Evolutionary conservation across 2,329 filamentous ascomycete species (phyloP).

Genomic region (Arthrobotrys sinensis): DNA sequence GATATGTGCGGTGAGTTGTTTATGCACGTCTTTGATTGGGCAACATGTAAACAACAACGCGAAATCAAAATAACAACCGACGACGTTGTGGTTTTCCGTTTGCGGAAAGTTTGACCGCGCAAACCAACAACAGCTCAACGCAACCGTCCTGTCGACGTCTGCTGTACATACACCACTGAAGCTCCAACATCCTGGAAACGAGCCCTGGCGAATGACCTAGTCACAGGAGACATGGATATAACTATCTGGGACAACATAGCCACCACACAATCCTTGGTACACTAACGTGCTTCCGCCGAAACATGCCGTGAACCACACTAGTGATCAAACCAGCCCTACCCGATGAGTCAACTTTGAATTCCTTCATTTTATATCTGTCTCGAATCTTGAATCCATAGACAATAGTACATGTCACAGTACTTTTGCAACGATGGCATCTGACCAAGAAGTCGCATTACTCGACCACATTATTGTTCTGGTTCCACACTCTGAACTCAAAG

Average conservation of each 20-base stretch:
- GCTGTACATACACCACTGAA: neutral
- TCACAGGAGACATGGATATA: constrained; percentile 38
- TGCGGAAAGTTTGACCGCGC: constrained; percentile 42
- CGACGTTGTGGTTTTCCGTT: constrained; percentile 30
- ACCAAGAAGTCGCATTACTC: constrained; percentile 66
- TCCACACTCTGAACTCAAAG: constrained; percentile 70
- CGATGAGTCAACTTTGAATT: constrained; percentile 50
- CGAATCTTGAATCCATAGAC: constrained; percentile 6
- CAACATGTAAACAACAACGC: constrained; percentile 59
- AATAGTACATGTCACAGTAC: constrained; percentile 31
- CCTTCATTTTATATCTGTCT: constrained; percentile 20
- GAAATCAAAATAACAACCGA: constrained; percentile 57
- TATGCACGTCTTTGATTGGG: constrained; percentile 49
- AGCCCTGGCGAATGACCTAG: constrained; percentile 40
- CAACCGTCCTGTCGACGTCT: neutral
- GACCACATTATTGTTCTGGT: constrained; percentile 79
- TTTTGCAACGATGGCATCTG: constrained; percentile 60
- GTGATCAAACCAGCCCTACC: constrained; percentile 29
- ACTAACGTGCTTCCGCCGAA: constrained; percentile 17
- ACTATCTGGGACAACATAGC: neutral
- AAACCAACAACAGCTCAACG: constrained; percentile 42
- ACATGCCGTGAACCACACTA: constrained; percentile 1
- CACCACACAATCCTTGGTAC: constrained; percentile 2
- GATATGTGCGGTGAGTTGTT: constrained; percentile 57
- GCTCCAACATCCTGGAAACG: neutral